These are phyloP conservation scores for Dactylonectria estremocensis DNA, from an alignment of 2,329 filamentous ascomycete genomes.

Conservation along the genomic window DNA sequence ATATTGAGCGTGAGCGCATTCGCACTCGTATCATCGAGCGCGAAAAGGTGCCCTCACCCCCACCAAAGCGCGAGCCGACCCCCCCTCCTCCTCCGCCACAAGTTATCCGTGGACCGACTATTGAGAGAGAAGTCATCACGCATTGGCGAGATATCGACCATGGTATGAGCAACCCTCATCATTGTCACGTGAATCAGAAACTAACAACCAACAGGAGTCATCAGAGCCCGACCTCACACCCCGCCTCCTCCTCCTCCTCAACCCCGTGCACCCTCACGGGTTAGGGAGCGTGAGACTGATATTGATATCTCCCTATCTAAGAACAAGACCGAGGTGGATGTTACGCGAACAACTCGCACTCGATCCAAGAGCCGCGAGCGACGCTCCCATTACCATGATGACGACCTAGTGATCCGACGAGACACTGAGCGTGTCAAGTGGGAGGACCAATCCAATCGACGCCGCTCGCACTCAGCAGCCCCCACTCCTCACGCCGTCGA, in stretches of 20 bases:
- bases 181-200: not conserved
- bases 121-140: constrained; percentile 91
- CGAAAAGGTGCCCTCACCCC: constrained; percentile 53
- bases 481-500: constrained; percentile 56
- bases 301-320: constrained; percentile 73
- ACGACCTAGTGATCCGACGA: constrained; percentile 76
- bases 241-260: constrained; percentile 66
- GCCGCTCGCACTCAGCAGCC: constrained; percentile 68
- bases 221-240: constrained; percentile 60
- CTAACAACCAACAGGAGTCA: constrained; percentile 58
- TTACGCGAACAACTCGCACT: constrained; percentile 58
- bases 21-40: constrained; percentile 65
- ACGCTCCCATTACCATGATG: constrained; percentile 66
- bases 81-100: constrained; percentile 73
- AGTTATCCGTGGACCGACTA: constrained; percentile 81
- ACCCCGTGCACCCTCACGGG: constrained; percentile 62
- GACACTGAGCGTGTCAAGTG: constrained; percentile 66
- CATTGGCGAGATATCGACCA: constrained; percentile 91
- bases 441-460: constrained; percentile 60
- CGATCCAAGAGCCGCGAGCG: constrained; percentile 59
- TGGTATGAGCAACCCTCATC: constrained; percentile 66
- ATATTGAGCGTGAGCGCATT: constrained; percentile 62
- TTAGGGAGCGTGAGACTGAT: constrained; percentile 69
- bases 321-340: constrained; percentile 71
- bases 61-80: constrained; percentile 58